Conservation (phyloP, 805 yeast genomes). For the Sugiyamaella boreocaroliniensis region DNA sequence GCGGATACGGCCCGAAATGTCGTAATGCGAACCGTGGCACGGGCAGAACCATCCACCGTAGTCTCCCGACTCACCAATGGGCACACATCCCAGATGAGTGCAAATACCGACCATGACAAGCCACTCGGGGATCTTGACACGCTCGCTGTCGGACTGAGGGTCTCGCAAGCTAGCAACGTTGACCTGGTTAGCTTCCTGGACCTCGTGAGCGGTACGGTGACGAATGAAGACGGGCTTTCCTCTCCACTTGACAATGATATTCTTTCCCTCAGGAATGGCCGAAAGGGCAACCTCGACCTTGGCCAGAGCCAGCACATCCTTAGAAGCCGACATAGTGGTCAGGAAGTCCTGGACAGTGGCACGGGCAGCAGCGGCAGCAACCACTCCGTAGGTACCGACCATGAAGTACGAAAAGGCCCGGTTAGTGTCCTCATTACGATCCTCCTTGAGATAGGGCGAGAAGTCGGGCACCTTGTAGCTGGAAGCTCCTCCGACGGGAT, state of each 20-base stretch:
- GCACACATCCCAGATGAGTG: conserved; percentile 99
- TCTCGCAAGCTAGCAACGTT: conserved; percentile 79
- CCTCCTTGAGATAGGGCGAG: conserved; percentile 67
- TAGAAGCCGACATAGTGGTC: conserved; percentile 92
- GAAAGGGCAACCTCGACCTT: conserved; percentile 94
- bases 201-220: conserved; percentile 93
- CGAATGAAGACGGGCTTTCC: conserved; percentile 99
- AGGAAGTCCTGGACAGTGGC: conserved; percentile 89
- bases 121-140: conserved; percentile 98
- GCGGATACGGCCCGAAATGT: conserved; percentile 99
- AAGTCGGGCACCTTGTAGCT: conserved; percentile 90
- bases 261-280: conserved; percentile 94
- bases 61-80: conserved; percentile 99
- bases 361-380: conserved; percentile 91
- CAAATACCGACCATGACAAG: conserved; percentile 98
- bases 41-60: conserved; percentile 99
- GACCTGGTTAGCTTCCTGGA: conserved; percentile 85
- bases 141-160: conserved; percentile 87
- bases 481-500: conserved; percentile 42
- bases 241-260: conserved; percentile 98
- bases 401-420: conserved; percentile 93
- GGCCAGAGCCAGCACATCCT: conserved; percentile 98
- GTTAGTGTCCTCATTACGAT: conserved; percentile 62
- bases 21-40: conserved; percentile 99
- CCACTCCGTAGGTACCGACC: conserved; percentile 91